Conservation (phyloP, 2,329 filamentous ascomycete species). For the Fusarium piperis region DNA sequence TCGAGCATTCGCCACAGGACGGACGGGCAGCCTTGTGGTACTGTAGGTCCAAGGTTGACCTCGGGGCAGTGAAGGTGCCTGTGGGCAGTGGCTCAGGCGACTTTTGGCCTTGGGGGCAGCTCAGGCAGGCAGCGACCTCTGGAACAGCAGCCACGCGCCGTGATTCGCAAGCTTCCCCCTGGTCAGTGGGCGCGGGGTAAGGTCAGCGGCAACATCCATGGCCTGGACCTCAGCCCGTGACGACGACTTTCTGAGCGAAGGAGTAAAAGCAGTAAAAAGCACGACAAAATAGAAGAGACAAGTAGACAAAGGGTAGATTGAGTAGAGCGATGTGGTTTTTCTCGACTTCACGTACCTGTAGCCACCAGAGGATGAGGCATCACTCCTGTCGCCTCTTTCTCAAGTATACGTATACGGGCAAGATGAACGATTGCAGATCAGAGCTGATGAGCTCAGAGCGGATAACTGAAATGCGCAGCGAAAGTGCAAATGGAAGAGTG, state of each 20-base stretch:
- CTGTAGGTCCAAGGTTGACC: background rate
- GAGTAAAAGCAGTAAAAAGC: background rate
- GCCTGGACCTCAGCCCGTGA: slow-evolving; percentile 21
- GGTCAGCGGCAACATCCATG: slow-evolving; percentile 4
- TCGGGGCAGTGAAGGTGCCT: slow-evolving; percentile 1
- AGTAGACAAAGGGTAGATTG: background rate
- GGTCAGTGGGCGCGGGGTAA: slow-evolving; percentile 35
- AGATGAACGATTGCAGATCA: background rate
- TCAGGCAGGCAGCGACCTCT: slow-evolving; percentile 23
- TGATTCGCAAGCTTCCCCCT: slow-evolving; percentile 36
- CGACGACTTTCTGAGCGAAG: slow-evolving; percentile 13
- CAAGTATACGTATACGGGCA: background rate
- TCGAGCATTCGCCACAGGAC: slow-evolving; percentile 31
- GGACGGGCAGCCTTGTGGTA: slow-evolving; percentile 6
- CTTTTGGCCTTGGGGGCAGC: slow-evolving; percentile 10
- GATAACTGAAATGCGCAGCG: background rate
- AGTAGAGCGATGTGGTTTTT: background rate
- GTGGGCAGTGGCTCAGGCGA: slow-evolving; percentile 37
- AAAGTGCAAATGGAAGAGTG: background rate
- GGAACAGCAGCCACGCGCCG: slow-evolving; percentile 8
- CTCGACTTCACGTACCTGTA: slow-evolving; percentile 33
- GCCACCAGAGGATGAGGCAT: slow-evolving; percentile 38
- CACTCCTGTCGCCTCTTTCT: slow-evolving; percentile 5
- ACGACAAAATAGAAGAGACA: background rate
- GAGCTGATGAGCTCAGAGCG: background rate